Percentiles rank a stretch among this genome's conserved stretches.
phyloP scores from a whole-genome alignment of 2,329 filamentous ascomycete genomes.

The Nemania bipapillata region DNA sequence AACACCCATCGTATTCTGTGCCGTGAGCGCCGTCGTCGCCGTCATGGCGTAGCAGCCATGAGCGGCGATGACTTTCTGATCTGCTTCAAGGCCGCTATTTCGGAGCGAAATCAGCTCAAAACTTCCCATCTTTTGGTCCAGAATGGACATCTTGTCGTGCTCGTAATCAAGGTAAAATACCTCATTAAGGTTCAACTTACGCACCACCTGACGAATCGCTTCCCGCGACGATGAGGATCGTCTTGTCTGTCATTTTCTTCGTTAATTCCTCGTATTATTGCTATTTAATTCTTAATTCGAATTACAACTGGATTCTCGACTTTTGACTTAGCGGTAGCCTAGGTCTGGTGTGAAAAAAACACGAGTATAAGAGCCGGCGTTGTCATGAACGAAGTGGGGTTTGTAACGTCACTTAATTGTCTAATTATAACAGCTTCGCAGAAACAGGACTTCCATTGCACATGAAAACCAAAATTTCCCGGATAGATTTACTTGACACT shows the following conservation, averaged over 20 bases:
- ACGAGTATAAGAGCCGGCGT: slow-evolving; percentile 8
- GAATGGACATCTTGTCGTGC: not conserved
- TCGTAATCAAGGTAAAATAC: slow-evolving; percentile 16
- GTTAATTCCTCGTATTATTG: not conserved
- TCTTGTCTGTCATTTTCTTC: slow-evolving; percentile 56
- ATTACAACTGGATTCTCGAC: not conserved
- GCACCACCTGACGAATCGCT: slow-evolving; percentile 93
- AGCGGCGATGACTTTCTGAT: slow-evolving; percentile 92
- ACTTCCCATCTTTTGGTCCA: not conserved
- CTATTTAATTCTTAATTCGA: not conserved
- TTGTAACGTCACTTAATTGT: slow-evolving; percentile 28
- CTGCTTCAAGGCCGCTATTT: slow-evolving; percentile 86
- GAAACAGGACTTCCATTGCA: not conserved
- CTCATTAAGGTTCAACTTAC: slow-evolving; percentile 57
- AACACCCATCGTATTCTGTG: slow-evolving; percentile 90
- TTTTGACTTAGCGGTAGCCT: not conserved
- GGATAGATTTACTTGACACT: not conserved
- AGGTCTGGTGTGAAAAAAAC: not conserved
- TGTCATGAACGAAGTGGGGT: slow-evolving; percentile 31
- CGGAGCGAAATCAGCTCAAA: not conserved
- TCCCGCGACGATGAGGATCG: slow-evolving; percentile 84
- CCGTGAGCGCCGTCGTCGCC: slow-evolving; percentile 93
- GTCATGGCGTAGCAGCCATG: slow-evolving; percentile 97
- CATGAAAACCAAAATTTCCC: not conserved
- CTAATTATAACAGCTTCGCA: slow-evolving; percentile 20